A percentile compares a stretch with the other conserved stretches of the same genome.
phyloP scores from a whole-genome alignment of 176 grass and related monocot genomes.

The Zea mays region DNA sequence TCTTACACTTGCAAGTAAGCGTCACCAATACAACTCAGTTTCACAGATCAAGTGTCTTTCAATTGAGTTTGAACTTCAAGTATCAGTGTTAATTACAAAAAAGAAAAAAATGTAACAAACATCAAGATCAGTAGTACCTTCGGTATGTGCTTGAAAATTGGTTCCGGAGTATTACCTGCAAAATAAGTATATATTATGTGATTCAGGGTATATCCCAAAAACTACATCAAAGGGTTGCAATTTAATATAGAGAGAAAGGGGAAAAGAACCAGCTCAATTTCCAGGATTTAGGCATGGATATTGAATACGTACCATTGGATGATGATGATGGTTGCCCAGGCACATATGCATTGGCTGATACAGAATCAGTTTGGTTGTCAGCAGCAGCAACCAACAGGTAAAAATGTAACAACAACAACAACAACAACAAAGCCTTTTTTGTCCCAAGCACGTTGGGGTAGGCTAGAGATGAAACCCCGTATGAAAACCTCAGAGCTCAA shows the following conservation, averaged over 20 bases:
- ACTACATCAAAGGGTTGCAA: constrained; percentile 1
- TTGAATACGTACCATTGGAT: constrained; percentile 52
- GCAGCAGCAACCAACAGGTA: constrained; percentile 19
- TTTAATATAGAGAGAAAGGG: background rate
- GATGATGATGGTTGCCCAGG: constrained; percentile 72
- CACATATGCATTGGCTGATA: constrained; percentile 85
- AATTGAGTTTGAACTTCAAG: background rate
- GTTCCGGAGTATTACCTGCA: constrained; percentile 56
- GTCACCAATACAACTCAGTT: background rate
- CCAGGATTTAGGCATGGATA: constrained; percentile 3
- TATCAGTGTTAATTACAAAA: background rate
- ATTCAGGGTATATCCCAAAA: background rate
- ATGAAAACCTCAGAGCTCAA: no score
- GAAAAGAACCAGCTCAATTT: background rate
- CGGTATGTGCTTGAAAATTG: constrained; percentile 94
- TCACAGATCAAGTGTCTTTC: background rate
- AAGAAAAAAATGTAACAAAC: background rate
- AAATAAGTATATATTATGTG: constrained; percentile 22
- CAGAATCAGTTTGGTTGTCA: constrained; percentile 36
- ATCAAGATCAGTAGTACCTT: constrained; percentile 52
- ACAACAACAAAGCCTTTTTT: no score
- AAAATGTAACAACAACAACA: constrained; percentile 21
- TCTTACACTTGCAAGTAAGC: background rate
- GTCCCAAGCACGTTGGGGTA: no score
- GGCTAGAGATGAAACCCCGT: no score